Base-by-base conservation (phyloP, 2,329 filamentous ascomycete species). In the Nakataea oryzae region DNA sequence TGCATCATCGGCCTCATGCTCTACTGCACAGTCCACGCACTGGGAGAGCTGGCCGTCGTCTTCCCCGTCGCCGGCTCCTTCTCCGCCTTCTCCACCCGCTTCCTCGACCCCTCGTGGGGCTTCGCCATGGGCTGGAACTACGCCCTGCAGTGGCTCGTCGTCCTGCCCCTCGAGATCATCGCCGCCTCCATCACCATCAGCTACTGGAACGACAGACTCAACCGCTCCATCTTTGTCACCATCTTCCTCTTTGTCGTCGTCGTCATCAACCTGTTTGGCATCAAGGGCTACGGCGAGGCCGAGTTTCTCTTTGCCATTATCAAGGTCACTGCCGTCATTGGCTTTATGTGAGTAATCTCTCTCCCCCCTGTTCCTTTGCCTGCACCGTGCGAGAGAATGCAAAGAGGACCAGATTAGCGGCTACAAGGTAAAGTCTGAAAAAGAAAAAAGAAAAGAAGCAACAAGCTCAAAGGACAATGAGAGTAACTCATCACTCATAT, bases 91-190 rank as follows among this genome's bases (percentile, higher is more conserved):
- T 95, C 93, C 24, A 96, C 91, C 32, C 86, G 93, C 24, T 97
- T 97, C 70, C 75, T 97, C 24, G 92, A 97, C 70, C 93, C 93
- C 1, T 93, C 93, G 0, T 96, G 91, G 91, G 92, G 92, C 0
- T 96, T 96, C 71, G 90, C 91, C 58, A 96, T 96, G 90, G 92
- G 91, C 21, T 96, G 91, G 91, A 96, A 96, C 70, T 96, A 96
- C 73, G 90, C 90, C 5, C 73, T 96, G 67, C 90, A 96, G 75
- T 96, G 93, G 93, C 81, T 96, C 2, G 82, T 91, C 47, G 86
- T 93, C 0, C 75, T 96, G 34, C 92, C 92, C 0, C 79, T 96
- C 50, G 92, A 96, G 73, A 88, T 96, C 62, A 91, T 96, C 65
- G 90, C 91, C 2, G 92, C 91, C 2, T 89, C 91, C 3, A 85